phyloP scores from a whole-genome alignment of 2,329 filamentous ascomycete genomes.

The Pseudopyrenochaeta lycopersici region DNA sequence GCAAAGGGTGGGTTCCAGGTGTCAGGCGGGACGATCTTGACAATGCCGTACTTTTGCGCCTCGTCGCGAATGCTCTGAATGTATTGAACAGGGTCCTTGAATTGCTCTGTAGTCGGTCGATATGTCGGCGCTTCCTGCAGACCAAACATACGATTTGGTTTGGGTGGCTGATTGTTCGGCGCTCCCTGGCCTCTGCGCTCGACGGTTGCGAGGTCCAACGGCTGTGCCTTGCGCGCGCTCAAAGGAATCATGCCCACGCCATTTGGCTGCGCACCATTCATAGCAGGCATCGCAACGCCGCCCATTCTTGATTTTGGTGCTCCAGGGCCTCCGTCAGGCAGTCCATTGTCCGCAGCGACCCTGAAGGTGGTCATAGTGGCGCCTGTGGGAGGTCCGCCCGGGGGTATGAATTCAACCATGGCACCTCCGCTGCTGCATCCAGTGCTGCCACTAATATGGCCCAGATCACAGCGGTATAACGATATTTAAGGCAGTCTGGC shows the following conservation, averaged over 20 bases:
- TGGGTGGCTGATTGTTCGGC: conserved; percentile 77
- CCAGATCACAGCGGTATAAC: conserved; percentile 18
- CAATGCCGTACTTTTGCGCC: conserved; percentile 86
- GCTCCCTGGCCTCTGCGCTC: conserved; percentile 88
- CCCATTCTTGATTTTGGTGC: conserved; percentile 44
- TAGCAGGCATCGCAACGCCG: conserved; percentile 28
- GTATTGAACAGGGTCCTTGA: conserved; percentile 92
- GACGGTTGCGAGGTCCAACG: conserved; percentile 87
- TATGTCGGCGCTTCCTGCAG: conserved; percentile 92
- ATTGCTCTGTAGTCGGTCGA: conserved; percentile 89
- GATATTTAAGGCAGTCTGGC: conserved; percentile 5
- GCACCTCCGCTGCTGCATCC: conserved; percentile 35
- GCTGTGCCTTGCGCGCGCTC: conserved; percentile 70
- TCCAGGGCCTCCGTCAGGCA: conserved; percentile 27
- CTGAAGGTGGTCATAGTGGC: conserved; percentile 50
- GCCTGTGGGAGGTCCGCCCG: conserved; percentile 40
- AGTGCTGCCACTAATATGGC: conserved; percentile 21
- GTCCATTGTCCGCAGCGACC: conserved; percentile 43
- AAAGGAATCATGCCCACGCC: conserved; percentile 62
- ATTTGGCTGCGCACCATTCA: conserved; percentile 48
- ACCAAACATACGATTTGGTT: conserved; percentile 81
- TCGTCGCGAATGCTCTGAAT: conserved; percentile 91
- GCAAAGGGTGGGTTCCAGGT: conserved; percentile 95
- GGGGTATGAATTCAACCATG: conserved; percentile 50
- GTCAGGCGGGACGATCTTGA: conserved; percentile 94